A percentile compares a stretch with the other conserved stretches of the same genome.
Evolutionary conservation across 495 filamentous ascomycete species (phyloP).

Genomic region (Xylaria intraflava): DNA sequence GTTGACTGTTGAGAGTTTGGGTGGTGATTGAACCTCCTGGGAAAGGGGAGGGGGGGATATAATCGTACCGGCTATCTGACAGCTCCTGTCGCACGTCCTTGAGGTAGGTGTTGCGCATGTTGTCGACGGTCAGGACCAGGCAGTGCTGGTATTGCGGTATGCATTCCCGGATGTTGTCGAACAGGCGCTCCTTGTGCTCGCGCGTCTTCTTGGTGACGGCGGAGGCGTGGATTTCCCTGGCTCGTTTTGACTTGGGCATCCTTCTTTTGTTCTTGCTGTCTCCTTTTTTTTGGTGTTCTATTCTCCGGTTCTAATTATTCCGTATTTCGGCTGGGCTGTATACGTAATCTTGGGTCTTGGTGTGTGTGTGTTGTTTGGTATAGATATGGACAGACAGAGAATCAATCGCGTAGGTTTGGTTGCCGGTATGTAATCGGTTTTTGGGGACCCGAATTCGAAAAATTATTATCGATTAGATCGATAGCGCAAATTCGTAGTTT

Average conservation of each 20-base stretch:
- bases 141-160: conserved; percentile 80
- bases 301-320: background rate
- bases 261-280: conserved; percentile 23
- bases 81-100: conserved; percentile 85
- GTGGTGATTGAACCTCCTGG: background rate
- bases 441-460: conserved; percentile 4
- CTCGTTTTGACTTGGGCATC: conserved; percentile 96
- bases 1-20: background rate
- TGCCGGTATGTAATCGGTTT: background rate
- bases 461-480: conserved; percentile 24
- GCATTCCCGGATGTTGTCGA: conserved; percentile 78
- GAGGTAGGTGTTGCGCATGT: conserved; percentile 97
- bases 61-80: conserved; percentile 68
- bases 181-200: conserved; percentile 81
- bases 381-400: background rate
- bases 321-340: background rate
- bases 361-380: background rate
- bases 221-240: conserved; percentile 78
- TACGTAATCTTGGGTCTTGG: background rate
- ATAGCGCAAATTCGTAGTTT: conserved; percentile 4
- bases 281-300: background rate
- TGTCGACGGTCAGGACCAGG: conserved; percentile 89
- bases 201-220: conserved; percentile 84
- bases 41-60: background rate
- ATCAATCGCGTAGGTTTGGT: background rate